Evolutionary conservation across 495 filamentous ascomycete species (phyloP).

Genomic region (Delitschia confertaspora): DNA sequence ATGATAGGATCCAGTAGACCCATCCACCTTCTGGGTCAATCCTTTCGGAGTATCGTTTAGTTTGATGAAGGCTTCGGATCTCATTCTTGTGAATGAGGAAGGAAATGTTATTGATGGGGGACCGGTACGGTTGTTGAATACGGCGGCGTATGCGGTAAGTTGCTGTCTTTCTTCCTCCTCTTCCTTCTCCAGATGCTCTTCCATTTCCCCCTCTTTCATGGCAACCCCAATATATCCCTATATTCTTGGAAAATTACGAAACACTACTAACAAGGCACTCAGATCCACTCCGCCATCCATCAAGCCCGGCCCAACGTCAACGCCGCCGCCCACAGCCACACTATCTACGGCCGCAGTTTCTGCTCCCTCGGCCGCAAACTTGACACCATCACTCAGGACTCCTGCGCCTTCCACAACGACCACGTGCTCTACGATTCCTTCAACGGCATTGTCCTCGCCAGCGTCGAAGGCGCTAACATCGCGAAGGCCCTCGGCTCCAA

Average conservation of each 20-base stretch:
- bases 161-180: too few relatives aligned
- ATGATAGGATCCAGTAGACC: slow-evolving; percentile 55
- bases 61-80: slow-evolving; percentile 58
- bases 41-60: slow-evolving; percentile 67
- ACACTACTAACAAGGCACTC: too few relatives aligned
- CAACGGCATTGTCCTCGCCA: slow-evolving; percentile 63
- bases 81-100: slow-evolving; percentile 58
- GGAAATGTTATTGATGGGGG: slow-evolving; percentile 65
- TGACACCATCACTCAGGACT: slow-evolving; percentile 52
- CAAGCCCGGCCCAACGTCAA: slow-evolving; percentile 60
- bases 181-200: too few relatives aligned
- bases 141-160: slow-evolving; percentile 48
- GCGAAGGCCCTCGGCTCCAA: slow-evolving; percentile 53
- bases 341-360: slow-evolving; percentile 61
- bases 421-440: slow-evolving; percentile 57
- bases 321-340: slow-evolving; percentile 66
- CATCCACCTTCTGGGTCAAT: slow-evolving; percentile 68
- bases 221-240: too few relatives aligned
- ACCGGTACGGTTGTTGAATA: slow-evolving; percentile 52
- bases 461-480: slow-evolving; percentile 61
- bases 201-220: too few relatives aligned
- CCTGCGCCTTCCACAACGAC: slow-evolving; percentile 43
- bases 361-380: slow-evolving; percentile 56
- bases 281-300: slow-evolving; percentile 47
- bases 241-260: too few relatives aligned